A percentile compares a stretch with the other conserved stretches of the same genome.
Evolutionary conservation across 169 alveolate species (phyloP).

Genomic region (Eimeria sp.): DNA sequence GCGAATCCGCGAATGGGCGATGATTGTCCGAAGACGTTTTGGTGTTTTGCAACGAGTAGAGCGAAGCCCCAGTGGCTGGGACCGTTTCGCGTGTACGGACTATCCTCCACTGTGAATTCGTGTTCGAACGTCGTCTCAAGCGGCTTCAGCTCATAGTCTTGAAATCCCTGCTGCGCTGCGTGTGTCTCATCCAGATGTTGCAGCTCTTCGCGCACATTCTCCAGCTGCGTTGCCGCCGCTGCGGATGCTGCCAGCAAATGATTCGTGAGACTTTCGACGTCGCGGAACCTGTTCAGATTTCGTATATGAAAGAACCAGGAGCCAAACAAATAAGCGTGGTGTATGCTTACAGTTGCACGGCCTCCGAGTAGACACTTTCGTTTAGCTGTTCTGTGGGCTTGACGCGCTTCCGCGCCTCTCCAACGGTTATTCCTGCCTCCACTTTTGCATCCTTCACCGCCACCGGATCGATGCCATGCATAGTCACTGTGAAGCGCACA

Average conservation of each 20-base stretch:
- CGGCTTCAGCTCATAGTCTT: slow-evolving; percentile 89
- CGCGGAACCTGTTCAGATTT: slow-evolving; percentile 12
- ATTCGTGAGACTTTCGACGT: slow-evolving; percentile 76
- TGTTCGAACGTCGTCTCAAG: slow-evolving; percentile 91
- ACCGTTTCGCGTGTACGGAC: slow-evolving; percentile 88
- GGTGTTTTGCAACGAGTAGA: slow-evolving; percentile 90
- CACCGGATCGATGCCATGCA: slow-evolving; percentile 93
- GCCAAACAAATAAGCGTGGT: not conserved
- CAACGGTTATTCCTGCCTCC: slow-evolving; percentile 90
- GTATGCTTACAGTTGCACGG: slow-evolving; percentile 88
- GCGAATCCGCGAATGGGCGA: slow-evolving; percentile 88
- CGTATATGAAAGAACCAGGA: not conserved
- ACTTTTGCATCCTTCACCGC: slow-evolving; percentile 90
- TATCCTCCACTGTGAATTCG: slow-evolving; percentile 91
- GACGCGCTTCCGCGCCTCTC: slow-evolving; percentile 91
- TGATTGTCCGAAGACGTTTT: slow-evolving; percentile 91
- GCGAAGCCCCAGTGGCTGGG: slow-evolving; percentile 94
- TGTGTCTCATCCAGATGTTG: slow-evolving; percentile 90
- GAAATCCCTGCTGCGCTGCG: slow-evolving; percentile 89
- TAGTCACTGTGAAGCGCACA: slow-evolving; percentile 85
- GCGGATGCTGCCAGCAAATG: slow-evolving; percentile 87
- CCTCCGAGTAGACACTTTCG: slow-evolving; percentile 88
- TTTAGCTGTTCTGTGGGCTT: slow-evolving; percentile 92
- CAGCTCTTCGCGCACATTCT: slow-evolving; percentile 88
- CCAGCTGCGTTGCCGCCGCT: slow-evolving; percentile 87